Evolutionary conservation across 805 yeast genomes (phyloP), one percentile per base, ranked within the genome.

Genomic region (Yamadazyma kitorensis): DNA sequence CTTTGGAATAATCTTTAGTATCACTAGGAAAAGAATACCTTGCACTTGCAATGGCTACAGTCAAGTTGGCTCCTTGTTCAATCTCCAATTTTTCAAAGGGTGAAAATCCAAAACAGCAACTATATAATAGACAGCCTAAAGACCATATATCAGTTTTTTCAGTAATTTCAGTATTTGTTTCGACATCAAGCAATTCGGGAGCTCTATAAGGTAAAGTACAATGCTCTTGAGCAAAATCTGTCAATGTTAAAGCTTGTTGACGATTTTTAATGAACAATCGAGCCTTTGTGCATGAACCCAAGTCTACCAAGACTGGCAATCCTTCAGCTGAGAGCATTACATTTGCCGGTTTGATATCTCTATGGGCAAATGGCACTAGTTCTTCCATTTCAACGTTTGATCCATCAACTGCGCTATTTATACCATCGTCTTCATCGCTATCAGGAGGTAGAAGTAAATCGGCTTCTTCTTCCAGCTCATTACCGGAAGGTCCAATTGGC

Each of bases 71-170:
- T 11, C 97, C 97, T 39, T 79, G 76, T 25, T 82, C 80, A 28
- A 76, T 70, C 49, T 86, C 93, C 54, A 84, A 80, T 52, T 86
- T 71, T 53, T 88, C 96, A 55, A 89, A 89, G 1, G 98, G 98
- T 4, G 95, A 84, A 19, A 70, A 70, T 0, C 83, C 82, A 60
- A 84, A 89, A 56, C 91, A 69, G 44, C 86, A 60, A 1, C 88
- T 77, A 56, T 85, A 89, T 12, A 87, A 54, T 1, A 87, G 68
- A 51, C 96, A 87, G 0, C 98, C 98, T 18, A 89, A 57, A 3
- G 95, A 82, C 98, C 98, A 89, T 17, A 91, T 76, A 56, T 89
- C 98, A 4, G 84, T 80, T 39, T 75, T 74, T 49, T 86, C 95
- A 42, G 80, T 78, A 28, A 89, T 68, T 5, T 58, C 58, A n/a